A percentile compares a stretch with the other conserved stretches of the same genome.
Conservation (phyloP, 1,139 yeast species). For the Geotrichum restrictum region DNA sequence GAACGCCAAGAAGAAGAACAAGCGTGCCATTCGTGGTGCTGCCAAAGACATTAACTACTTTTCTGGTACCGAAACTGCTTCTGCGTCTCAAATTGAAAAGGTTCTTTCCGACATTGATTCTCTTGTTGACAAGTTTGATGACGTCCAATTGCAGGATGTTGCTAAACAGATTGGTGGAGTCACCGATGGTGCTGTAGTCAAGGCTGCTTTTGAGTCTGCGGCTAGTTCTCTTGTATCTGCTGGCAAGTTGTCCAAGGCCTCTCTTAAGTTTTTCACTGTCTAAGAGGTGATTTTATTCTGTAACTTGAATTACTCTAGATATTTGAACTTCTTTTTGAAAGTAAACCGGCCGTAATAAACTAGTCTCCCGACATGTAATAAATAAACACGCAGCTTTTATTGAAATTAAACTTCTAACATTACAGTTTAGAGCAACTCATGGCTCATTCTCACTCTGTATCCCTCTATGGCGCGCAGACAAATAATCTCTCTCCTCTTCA, state of each 20-base stretch:
- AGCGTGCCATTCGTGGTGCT: conserved; percentile 81
- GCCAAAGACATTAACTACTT: conserved; percentile 84
- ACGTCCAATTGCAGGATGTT: conserved; percentile 63
- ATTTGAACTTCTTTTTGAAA: too few relatives aligned
- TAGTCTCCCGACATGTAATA: too few relatives aligned
- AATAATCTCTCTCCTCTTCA: too few relatives aligned
- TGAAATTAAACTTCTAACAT: too few relatives aligned
- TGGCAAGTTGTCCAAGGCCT: conserved; percentile 37
- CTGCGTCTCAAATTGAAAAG: conserved; percentile 53
- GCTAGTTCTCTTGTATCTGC: conserved; percentile 45
- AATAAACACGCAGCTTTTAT: too few relatives aligned
- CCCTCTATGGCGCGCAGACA: too few relatives aligned
- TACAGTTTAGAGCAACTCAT: too few relatives aligned
- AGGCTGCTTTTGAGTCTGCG: conserved; percentile 49
- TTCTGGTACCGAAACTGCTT: conserved; percentile 50
- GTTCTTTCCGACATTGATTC: conserved; percentile 63
- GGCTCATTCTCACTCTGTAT: too few relatives aligned
- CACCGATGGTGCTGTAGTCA: conserved; percentile 49
- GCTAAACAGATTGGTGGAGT: conserved; percentile 57
- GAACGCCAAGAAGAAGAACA: conserved; percentile 95
- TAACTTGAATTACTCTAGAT: not conserved
- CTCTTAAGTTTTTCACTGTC: conserved; percentile 20
- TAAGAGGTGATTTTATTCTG: not conserved
- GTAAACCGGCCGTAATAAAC: too few relatives aligned
- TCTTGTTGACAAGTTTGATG: conserved; percentile 75